Evolutionary conservation across 345 rosid species (phyloP).

Genomic region (Anastatica hierochuntica): DNA sequence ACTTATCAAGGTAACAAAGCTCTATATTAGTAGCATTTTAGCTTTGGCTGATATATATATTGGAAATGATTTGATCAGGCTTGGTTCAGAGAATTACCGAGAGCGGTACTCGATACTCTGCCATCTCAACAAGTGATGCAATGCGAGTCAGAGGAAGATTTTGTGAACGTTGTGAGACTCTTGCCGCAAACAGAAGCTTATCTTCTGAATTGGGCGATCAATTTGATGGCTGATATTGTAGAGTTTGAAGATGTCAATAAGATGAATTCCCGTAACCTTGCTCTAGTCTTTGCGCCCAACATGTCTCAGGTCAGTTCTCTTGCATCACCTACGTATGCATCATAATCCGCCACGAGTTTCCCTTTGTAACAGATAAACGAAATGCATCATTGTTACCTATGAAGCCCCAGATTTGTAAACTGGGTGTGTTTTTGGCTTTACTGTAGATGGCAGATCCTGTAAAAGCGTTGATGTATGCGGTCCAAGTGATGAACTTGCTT

Average conservation of each 20-base stretch:
- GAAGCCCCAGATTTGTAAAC: too few relatives aligned
- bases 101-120: slow-evolving; percentile 65
- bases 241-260: slow-evolving; percentile 67
- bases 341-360: too few relatives aligned
- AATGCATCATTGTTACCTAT: too few relatives aligned
- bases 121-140: slow-evolving; percentile 76
- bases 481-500: slow-evolving; percentile 92
- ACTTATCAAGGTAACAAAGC: slow-evolving; percentile 42
- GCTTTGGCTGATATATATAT: too few relatives aligned
- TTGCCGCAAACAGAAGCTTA: slow-evolving; percentile 79
- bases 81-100: slow-evolving; percentile 93
- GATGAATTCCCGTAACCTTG: slow-evolving; percentile 86
- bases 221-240: slow-evolving; percentile 81
- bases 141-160: slow-evolving; percentile 72
- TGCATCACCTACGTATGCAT: too few relatives aligned
- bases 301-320: slow-evolving; percentile 84
- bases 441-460: slow-evolving; percentile 93
- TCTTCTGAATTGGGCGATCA: slow-evolving; percentile 67
- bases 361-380: too few relatives aligned
- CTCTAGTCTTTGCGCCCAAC: slow-evolving; percentile 91
- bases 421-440: neutral
- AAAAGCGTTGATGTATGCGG: slow-evolving; percentile 79
- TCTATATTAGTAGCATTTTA: too few relatives aligned
- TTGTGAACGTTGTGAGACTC: slow-evolving; percentile 54
- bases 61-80: too few relatives aligned